Evolutionary conservation across 78 protist genomes (phyloP).

Genomic region (Salpingoeca rosetta): DNA sequence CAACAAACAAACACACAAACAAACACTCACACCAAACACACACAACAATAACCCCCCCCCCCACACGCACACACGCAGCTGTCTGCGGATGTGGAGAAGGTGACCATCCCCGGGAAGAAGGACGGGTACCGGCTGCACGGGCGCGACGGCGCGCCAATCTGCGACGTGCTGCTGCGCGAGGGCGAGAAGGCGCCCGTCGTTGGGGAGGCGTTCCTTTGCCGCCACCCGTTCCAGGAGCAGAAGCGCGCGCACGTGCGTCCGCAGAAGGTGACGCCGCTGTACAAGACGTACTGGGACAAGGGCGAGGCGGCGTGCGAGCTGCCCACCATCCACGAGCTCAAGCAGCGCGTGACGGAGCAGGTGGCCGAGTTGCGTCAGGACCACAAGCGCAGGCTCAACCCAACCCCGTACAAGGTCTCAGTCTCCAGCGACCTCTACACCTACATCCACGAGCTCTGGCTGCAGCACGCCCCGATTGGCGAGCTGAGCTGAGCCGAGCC

Average conservation of each 20-base stretch:
- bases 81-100: neutral
- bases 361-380: constrained; percentile 44
- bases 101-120: constrained; percentile 74
- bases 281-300: constrained; percentile 33
- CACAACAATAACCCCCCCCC: no score
- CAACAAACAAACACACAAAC: no score
- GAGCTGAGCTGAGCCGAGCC: constrained; percentile 22
- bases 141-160: constrained; percentile 41
- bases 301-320: constrained; percentile 21
- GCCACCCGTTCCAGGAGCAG: constrained; percentile 61
- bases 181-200: neutral
- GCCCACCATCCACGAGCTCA: neutral
- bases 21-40: no score
- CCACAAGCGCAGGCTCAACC: constrained; percentile 48
- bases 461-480: constrained; percentile 33
- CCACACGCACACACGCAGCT: neutral
- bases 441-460: constrained; percentile 53
- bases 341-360: constrained; percentile 23
- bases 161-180: constrained; percentile 17
- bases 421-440: constrained; percentile 39
- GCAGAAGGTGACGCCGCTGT: constrained; percentile 32
- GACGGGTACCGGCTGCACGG: constrained; percentile 49
- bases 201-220: constrained; percentile 51
- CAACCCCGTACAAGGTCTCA: constrained; percentile 65
- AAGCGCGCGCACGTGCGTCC: constrained; percentile 51